Base-by-base conservation (phyloP, 106 monocot species). In the Vanilla planifolia region DNA sequence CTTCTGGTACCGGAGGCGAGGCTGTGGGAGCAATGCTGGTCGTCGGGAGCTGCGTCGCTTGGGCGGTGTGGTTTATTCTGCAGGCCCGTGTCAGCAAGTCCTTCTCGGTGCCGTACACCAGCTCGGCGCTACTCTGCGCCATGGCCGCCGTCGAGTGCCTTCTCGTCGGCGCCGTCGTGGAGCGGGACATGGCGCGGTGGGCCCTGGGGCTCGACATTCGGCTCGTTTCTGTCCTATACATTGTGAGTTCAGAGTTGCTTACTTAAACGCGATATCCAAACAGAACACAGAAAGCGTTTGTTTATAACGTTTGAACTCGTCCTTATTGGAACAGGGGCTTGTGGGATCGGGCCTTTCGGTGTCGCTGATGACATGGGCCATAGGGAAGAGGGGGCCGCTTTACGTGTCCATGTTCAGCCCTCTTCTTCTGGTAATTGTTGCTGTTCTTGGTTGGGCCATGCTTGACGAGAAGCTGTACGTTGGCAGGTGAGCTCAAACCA, bases 331-430 rank as follows among this genome's bases (percentile, higher is more conserved):
- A 35, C 61, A 93, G 88, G 88, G 92, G 1, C 16, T 88, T 20
- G 50, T 93, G 0, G 72, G 81, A 3, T 93, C 92, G 1, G 88
- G 76, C 3, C 33, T 88, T 6, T 75, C 81, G 0, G 75, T 84
- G 22, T 69, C 68, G 4, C 50, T 84, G 50, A 92, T 81, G 84
- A 63, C 81, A 0, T 92, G 88, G 88, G 84, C 84, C 72, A 73
- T 92, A 22, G 60, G 88, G 56, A 65, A 42, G 44, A 72, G 77
- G 30, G 92, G 92, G 3, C 88, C 92, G 0, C 60, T 93, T 24
- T 93, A 51, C 46, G 88, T 79, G 22, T 93, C 92, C 8, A 88
- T 84, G 79, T 93, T 93, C 69, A 88, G 68, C 57, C 92, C 92
- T 4, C 40, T 93, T 33, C 55, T 79, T 62, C 88, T 92, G 2